phyloP scores from a whole-genome alignment of 2,329 filamentous ascomycete species.

The Botrytis galanthina region DNA sequence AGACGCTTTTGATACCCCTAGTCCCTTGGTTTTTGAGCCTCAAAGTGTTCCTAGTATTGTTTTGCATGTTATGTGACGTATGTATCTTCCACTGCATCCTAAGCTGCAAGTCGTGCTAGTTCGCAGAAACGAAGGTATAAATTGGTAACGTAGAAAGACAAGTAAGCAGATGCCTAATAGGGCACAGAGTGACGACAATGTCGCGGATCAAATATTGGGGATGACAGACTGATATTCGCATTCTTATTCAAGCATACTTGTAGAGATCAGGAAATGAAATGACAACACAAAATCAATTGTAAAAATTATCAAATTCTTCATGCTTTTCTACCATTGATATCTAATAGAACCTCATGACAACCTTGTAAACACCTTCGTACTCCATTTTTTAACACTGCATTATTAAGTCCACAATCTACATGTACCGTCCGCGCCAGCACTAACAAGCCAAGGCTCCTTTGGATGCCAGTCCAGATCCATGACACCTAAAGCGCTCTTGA shows the following conservation, averaged over 20 bases:
- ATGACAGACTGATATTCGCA: background rate
- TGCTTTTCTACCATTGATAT: constrained; percentile 20
- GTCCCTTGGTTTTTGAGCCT: background rate
- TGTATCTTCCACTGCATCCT: background rate
- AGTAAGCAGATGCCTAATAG: background rate
- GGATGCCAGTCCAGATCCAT: constrained; percentile 97
- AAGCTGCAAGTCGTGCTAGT: background rate
- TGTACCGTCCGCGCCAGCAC: constrained; percentile 90
- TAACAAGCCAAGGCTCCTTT: constrained; percentile 88
- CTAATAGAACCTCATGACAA: constrained; percentile 13
- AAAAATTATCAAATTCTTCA: constrained; percentile 17
- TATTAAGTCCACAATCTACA: constrained; percentile 81
- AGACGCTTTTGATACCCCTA: background rate
- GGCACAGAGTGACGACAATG: background rate
- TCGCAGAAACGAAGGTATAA: background rate
- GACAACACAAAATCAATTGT: background rate
- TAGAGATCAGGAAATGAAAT: background rate
- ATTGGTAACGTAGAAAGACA: background rate
- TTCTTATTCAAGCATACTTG: background rate
- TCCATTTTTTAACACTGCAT: constrained; percentile 13
- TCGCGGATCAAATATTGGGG: background rate
- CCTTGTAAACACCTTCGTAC: constrained; percentile 18
- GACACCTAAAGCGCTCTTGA: constrained; percentile 82
- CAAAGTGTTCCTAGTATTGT: background rate
- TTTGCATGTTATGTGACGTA: background rate